These are phyloP conservation scores for Phlebopus sp. DNA, from an alignment of 1,284 basidiomycete genomes.

Conservation along the genomic window DNA sequence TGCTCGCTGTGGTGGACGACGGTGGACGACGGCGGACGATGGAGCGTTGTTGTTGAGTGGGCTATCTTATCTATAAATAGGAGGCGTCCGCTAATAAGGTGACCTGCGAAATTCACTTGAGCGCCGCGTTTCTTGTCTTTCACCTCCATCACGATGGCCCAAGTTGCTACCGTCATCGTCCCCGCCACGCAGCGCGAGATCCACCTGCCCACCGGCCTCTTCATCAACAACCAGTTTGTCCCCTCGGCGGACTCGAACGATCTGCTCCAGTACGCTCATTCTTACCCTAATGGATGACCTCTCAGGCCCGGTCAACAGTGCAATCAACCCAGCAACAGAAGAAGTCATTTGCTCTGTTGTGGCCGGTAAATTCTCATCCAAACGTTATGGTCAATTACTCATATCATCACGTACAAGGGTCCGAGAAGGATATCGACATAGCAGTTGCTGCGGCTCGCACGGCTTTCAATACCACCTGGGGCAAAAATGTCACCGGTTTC, in stretches of 20 bases:
- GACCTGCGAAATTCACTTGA: background rate
- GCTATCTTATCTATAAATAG: constrained; percentile 18
- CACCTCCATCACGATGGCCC: constrained; percentile 39
- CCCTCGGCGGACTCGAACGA: constrained; percentile 61
- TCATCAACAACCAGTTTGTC: constrained; percentile 90
- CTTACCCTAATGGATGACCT: constrained; percentile 9
- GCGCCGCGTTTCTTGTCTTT: background rate
- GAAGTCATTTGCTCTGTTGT: constrained; percentile 64
- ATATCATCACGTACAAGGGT: constrained; percentile 46
- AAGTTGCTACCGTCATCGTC: constrained; percentile 36
- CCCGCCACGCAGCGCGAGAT: constrained; percentile 49
- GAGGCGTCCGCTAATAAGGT: background rate
- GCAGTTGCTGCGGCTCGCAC: constrained; percentile 83
- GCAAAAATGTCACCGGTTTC: constrained; percentile 79
- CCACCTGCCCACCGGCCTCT: constrained; percentile 76
- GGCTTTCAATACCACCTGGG: constrained; percentile 89
- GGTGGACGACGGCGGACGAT: background rate
- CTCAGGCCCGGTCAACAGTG: constrained; percentile 36
- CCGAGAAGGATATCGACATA: constrained; percentile 73
- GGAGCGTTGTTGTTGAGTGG: no score
- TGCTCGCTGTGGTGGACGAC: background rate
- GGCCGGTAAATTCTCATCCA: constrained; percentile 46
- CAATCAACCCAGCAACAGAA: constrained; percentile 75
- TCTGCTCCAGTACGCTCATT: constrained; percentile 47
- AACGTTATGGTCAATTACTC: constrained; percentile 5